phyloP scores from a whole-genome alignment of 805 yeast species.

The Candida insectalens region DNA sequence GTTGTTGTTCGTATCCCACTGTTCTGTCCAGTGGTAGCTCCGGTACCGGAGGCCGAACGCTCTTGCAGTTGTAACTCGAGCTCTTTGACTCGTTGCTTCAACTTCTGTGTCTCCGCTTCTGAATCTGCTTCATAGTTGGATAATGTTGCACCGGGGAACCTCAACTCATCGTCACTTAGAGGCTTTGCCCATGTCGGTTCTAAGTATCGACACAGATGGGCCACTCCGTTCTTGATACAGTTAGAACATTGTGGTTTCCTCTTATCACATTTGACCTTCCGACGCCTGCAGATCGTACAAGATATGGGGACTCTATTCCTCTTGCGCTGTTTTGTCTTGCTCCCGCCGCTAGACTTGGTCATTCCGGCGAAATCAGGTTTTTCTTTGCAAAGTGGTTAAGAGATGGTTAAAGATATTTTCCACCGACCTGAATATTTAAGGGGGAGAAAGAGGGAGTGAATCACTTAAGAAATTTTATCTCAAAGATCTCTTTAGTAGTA shows the following conservation, averaged over 20 bases:
- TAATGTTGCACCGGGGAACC: conserved; percentile 13
- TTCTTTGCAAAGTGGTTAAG: too few species aligned
- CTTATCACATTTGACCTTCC: conserved; percentile 32
- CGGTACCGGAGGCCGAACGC: conserved; percentile 7
- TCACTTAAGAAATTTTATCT: too few species aligned
- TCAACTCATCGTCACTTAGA: conserved; percentile 22
- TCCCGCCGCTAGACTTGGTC: too few species aligned
- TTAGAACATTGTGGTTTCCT: conserved; percentile 47
- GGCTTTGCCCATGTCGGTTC: conserved; percentile 55
- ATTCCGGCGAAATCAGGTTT: too few species aligned
- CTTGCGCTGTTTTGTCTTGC: conserved; percentile 21
- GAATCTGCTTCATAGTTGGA: conserved; percentile 6
- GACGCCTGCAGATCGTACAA: conserved; percentile 28
- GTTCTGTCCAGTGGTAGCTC: not conserved
- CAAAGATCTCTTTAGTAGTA: too few species aligned
- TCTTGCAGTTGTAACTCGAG: conserved; percentile 20
- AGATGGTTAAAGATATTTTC: too few species aligned
- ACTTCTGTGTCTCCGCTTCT: conserved; percentile 14
- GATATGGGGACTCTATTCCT: conserved; percentile 31
- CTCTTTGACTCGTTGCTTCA: conserved; percentile 17
- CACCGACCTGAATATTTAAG: too few species aligned
- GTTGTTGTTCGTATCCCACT: not conserved
- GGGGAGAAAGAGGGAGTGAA: too few species aligned
- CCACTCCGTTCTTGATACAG: conserved; percentile 48
- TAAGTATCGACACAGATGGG: conserved; percentile 46